phyloP scores from a whole-genome alignment of 345 rosid genomes.

The Cardamine chenopodiifolia region DNA sequence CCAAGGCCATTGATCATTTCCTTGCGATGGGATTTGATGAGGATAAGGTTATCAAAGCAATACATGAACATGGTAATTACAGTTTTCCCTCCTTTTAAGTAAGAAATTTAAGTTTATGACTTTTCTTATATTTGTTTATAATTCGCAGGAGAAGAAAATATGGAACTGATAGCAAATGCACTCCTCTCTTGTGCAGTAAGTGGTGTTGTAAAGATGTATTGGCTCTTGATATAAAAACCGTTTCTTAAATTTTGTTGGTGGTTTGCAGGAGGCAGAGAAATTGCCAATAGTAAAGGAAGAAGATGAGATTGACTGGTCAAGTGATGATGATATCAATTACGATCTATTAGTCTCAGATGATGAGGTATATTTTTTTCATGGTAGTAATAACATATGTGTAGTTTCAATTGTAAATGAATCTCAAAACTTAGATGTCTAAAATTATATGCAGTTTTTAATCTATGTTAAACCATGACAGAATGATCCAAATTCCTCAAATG shows the following conservation, averaged over 20 bases:
- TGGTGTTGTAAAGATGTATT: background rate
- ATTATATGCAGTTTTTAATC: slow-evolving; percentile 6
- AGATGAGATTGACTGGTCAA: slow-evolving; percentile 51
- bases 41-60: slow-evolving; percentile 59
- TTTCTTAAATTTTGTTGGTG: slow-evolving; percentile 7
- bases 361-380: slow-evolving; percentile 55
- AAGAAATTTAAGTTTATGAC: background rate
- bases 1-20: slow-evolving; percentile 60
- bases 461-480: slow-evolving; percentile 49
- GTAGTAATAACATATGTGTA: background rate
- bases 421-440: background rate
- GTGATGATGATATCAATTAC: slow-evolving; percentile 55
- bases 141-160: slow-evolving; percentile 59
- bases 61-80: slow-evolving; percentile 65
- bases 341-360: slow-evolving; percentile 53
- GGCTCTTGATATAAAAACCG: background rate
- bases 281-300: slow-evolving; percentile 47
- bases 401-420: slow-evolving; percentile 8
- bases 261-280: slow-evolving; percentile 60
- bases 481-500: slow-evolving; percentile 40
- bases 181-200: slow-evolving; percentile 60
- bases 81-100: background rate
- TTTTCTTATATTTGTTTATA: slow-evolving; percentile 6
- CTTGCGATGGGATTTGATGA: slow-evolving; percentile 75
- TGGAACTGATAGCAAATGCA: slow-evolving; percentile 58